A percentile compares a stretch with the other conserved stretches of the same genome.
phyloP scores from a whole-genome alignment of 805 yeast species.

The Candida takata region DNA sequence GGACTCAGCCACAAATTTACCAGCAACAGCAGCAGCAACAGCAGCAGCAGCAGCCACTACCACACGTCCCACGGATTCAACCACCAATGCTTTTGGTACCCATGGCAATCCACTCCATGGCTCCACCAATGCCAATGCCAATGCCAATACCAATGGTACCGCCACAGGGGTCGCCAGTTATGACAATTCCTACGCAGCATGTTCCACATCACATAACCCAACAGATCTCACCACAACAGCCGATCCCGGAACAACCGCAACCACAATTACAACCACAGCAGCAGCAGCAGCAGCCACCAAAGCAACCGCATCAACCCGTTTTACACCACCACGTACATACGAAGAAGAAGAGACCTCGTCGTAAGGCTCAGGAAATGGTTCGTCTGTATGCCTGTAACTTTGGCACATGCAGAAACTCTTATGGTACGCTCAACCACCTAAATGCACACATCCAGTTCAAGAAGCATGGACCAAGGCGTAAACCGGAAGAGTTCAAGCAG shows the following conservation, averaged over 20 bases:
- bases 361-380: constrained; percentile 49
- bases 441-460: constrained; percentile 50
- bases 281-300: background rate
- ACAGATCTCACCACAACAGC: background rate
- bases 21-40: constrained; percentile 1
- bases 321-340: background rate
- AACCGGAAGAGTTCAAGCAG: constrained; percentile 48
- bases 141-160: background rate
- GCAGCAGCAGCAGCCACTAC: background rate
- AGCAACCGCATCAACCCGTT: constrained; percentile 1
- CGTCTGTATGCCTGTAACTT: constrained; percentile 44
- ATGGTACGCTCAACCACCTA: constrained; percentile 54
- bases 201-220: background rate
- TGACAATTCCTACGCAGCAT: background rate
- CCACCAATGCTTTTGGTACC: background rate
- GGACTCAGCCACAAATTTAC: background rate
- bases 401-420: constrained; percentile 42
- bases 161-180: background rate
- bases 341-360: constrained; percentile 40
- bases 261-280: constrained; percentile 3
- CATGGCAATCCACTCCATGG: background rate
- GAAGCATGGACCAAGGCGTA: constrained; percentile 46
- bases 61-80: background rate
- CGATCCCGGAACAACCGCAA: background rate
- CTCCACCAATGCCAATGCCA: background rate